phyloP scores from a whole-genome alignment of 1,284 basidiomycete species.

The Rhodotorula sp. region DNA sequence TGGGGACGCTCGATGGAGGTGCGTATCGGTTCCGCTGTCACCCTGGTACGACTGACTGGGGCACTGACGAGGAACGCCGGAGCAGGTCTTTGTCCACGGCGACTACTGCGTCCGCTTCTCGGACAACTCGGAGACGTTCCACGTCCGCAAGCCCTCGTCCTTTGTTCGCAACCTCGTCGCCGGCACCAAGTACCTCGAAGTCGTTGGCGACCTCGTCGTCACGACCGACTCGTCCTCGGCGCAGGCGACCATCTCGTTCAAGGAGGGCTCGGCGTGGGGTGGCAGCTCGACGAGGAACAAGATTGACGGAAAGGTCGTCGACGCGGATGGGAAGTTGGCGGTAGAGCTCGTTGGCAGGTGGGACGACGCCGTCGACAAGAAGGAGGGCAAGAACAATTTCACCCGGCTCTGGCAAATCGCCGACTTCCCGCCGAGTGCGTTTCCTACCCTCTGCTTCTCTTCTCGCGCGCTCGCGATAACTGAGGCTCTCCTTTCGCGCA shows the following conservation, averaged over 20 bases:
- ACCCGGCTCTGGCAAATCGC: slow-evolving; percentile 42
- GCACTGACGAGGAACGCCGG: not conserved
- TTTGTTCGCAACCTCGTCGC: slow-evolving; percentile 87
- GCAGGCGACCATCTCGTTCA: slow-evolving; percentile 72
- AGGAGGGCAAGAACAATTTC: slow-evolving; percentile 40
- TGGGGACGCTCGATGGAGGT: slow-evolving; percentile 60
- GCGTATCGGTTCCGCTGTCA: slow-evolving; percentile 19
- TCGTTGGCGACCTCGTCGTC: slow-evolving; percentile 70
- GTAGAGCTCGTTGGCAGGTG: slow-evolving; percentile 40
- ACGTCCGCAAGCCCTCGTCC: slow-evolving; percentile 65
- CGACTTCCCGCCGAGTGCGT: slow-evolving; percentile 51
- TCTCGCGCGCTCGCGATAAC: too few relatives aligned
- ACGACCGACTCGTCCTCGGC: slow-evolving; percentile 60
- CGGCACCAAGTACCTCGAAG: slow-evolving; percentile 82
- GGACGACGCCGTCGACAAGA: slow-evolving; percentile 42
- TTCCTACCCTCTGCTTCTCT: not conserved
- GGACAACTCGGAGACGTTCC: slow-evolving; percentile 38
- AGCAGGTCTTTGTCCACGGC: slow-evolving; percentile 30
- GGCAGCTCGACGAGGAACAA: slow-evolving; percentile 58
- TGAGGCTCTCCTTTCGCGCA: slow-evolving; percentile 43
- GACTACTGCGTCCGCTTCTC: slow-evolving; percentile 30
- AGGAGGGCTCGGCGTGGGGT: slow-evolving; percentile 57
- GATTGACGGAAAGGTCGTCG: slow-evolving; percentile 64
- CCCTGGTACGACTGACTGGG: too few relatives aligned
- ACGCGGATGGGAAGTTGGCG: slow-evolving; percentile 56